Percentiles rank a stretch among this genome's conserved stretches.
These are phyloP conservation scores for Cyclanthera cordifolia DNA, from an alignment of 306 rosid genomes.

Conservation along the genomic window DNA sequence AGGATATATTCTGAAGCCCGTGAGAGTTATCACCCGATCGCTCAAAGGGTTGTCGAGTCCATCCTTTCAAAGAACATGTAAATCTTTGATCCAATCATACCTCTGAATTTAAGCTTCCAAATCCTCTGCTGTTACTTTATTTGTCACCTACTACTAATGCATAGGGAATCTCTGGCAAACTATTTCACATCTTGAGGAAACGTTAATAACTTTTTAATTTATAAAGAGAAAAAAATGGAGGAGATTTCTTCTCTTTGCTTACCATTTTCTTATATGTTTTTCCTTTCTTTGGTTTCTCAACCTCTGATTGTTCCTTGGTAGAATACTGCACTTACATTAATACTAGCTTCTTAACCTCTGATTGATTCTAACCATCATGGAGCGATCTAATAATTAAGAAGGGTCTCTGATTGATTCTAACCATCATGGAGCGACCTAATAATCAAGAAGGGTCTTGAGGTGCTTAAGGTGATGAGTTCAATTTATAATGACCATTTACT, in stretches of 20 bases:
- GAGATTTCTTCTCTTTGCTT: not conserved
- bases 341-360: not conserved
- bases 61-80: constrained; percentile 55
- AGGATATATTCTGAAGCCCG: constrained; percentile 70
- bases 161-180: not conserved
- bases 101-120: not conserved
- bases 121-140: not conserved
- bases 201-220: not conserved
- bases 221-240: not conserved
- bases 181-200: not conserved
- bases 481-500: no score
- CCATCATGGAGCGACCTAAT: no score
- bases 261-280: not conserved
- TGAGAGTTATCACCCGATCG: constrained; percentile 77
- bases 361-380: no score
- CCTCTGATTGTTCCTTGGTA: not conserved
- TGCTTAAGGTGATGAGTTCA: no score
- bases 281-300: not conserved
- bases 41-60: constrained; percentile 69
- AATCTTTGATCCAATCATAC: not conserved
- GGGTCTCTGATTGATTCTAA: no score
- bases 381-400: no score
- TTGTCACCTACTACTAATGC: not conserved
- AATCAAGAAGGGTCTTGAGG: no score
- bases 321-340: not conserved